These are phyloP conservation scores for Penicillium sp. DNA, from an alignment of 2,329 filamentous ascomycete species.

Conservation along the genomic window DNA sequence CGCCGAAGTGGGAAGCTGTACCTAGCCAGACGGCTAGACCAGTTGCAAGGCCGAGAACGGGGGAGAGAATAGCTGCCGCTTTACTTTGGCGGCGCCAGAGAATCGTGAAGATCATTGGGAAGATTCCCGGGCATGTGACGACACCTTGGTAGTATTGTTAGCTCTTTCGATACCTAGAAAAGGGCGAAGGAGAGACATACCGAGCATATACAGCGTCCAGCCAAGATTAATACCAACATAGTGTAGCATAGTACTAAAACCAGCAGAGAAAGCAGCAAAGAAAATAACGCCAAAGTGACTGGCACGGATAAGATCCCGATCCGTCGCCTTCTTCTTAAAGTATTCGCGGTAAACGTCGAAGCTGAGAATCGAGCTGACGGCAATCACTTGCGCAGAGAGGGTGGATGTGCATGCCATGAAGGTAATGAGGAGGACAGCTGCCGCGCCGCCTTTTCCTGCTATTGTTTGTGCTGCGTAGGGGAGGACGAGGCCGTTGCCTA, in stretches of 20 bases:
- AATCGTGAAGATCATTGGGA: constrained; percentile 53
- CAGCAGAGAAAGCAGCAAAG: constrained; percentile 51
- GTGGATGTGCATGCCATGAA: constrained; percentile 48
- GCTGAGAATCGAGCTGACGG: constrained; percentile 52
- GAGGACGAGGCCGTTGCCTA: constrained; percentile 38
- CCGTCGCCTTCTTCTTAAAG: constrained; percentile 46
- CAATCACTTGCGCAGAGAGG: constrained; percentile 52
- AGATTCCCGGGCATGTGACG: constrained; percentile 52
- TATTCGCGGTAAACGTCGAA: constrained; percentile 55
- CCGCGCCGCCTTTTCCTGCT: constrained; percentile 40
- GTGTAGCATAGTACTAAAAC: constrained; percentile 52
- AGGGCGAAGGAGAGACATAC: constrained; percentile 13
- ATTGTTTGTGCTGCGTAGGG: constrained; percentile 41
- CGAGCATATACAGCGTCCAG: constrained; percentile 55
- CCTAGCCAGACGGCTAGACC: constrained; percentile 54
- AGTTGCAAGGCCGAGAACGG: constrained; percentile 50
- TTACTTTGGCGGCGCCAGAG: constrained; percentile 52
- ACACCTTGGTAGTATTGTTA: constrained; percentile 38
- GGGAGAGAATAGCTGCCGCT: constrained; percentile 49
- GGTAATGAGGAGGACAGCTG: constrained; percentile 37
- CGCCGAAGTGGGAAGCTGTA: constrained; percentile 46
- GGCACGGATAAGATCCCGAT: constrained; percentile 50
- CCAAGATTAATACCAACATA: constrained; percentile 54
- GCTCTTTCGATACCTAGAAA: neutral
- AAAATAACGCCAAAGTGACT: constrained; percentile 53